Evolutionary conservation across 192 early-diverging fungal genomes (phyloP), one percentile per base, ranked within the genome.

Genomic region (Podila clonocystis): DNA sequence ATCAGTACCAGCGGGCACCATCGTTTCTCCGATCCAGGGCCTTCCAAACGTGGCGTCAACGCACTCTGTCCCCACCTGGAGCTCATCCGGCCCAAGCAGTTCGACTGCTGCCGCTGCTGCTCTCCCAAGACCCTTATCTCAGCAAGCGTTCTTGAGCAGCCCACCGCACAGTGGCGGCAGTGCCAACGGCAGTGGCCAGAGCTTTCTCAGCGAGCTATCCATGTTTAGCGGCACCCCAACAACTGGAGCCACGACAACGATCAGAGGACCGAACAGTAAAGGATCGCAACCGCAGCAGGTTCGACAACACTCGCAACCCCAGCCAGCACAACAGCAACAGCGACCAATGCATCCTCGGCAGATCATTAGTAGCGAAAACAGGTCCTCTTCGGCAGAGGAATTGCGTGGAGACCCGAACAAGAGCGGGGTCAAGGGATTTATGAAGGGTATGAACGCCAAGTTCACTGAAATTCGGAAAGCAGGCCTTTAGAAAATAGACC

Each of bases 391-490:
- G 9, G 63, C 63, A 17, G 63, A 65, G 63, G 63, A 65, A 30
- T 13, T 65, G 63, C 9, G 62, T 0, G 48, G 11, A 13, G 48
- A 65, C 48, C 24, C 28, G 8, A 65, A 50, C 22, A 36, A 22
- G n/a, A 26, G 36, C 19, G 36, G 63, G 4, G 63, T 65, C 24
- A 65, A 50, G 48, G 20, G 22, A 4, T 65, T 65, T 65, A 41
- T 65, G 22, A 34, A 41, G 28, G 63, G 63, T 12, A 50, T 65
- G 45, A 65, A 65, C 48, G 63, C 63, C 63, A 65, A 65, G 36
- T 28, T 65, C 24, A 65, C 63, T 24, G 63, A 65, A 22, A 65
- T 65, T 12, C 63, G 63, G n/a, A 65, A 50, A 49, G 48, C 63
- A 5, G 63, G 63, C 5, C 22, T 63, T 9, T 34, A 29, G 33